Percentiles rank a stretch among this genome's conserved stretches.
Conservation (phyloP, 2,329 filamentous ascomycete genomes). For the Fusarium nodosum region DNA sequence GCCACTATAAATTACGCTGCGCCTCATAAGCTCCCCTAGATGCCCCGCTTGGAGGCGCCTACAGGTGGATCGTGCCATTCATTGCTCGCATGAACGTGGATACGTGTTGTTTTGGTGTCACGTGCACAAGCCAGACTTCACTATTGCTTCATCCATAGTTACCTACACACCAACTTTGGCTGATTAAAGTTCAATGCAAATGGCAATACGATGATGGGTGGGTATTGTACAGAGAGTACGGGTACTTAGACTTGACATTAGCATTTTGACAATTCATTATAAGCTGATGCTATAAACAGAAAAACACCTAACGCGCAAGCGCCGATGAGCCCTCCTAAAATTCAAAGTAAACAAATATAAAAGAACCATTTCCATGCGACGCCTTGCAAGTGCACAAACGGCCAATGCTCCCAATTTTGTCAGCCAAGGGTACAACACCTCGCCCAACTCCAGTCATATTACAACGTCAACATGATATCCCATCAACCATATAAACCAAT, state of each 20-base stretch:
- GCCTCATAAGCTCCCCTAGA: slow-evolving; percentile 45
- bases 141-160: not conserved
- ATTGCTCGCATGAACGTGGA: slow-evolving; percentile 24
- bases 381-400: slow-evolving; percentile 51
- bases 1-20: slow-evolving; percentile 47
- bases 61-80: slow-evolving; percentile 33
- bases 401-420: slow-evolving; percentile 45
- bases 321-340: slow-evolving; percentile 35
- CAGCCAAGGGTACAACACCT: slow-evolving; percentile 40
- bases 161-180: not conserved
- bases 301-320: slow-evolving; percentile 44
- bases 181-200: slow-evolving; percentile 2
- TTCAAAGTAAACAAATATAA: slow-evolving; percentile 32
- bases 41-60: slow-evolving; percentile 8
- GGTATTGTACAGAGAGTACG: not conserved
- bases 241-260: slow-evolving; percentile 4
- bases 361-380: slow-evolving; percentile 45
- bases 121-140: slow-evolving; percentile 28
- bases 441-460: slow-evolving; percentile 50
- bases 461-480: slow-evolving; percentile 44
- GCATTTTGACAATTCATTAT: slow-evolving; percentile 47
- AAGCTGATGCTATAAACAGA: slow-evolving; percentile 44
- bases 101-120: slow-evolving; percentile 33
- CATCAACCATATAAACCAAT: slow-evolving; percentile 41
- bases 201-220: not conserved